phyloP scores from a whole-genome alignment of 2,329 filamentous ascomycete species.

The Pseudogymnoascus sp. region DNA sequence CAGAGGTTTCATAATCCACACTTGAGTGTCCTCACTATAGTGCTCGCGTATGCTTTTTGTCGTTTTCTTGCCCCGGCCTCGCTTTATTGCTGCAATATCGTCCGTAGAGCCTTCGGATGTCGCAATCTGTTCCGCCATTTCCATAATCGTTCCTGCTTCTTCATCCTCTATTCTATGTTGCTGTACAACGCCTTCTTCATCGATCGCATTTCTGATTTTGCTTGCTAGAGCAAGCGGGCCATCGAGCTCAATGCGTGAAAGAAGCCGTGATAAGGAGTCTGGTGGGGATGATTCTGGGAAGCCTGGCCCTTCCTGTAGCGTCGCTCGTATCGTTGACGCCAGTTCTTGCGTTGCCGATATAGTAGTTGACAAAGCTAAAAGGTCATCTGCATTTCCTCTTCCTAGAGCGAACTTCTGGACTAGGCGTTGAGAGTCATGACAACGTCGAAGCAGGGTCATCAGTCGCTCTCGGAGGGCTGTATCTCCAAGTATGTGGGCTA shows the following conservation, averaged over 20 bases:
- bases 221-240: constrained; percentile 61
- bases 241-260: constrained; percentile 56
- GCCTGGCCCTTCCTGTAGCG: background rate
- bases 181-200: constrained; percentile 82
- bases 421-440: constrained; percentile 79
- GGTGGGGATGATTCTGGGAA: constrained; percentile 8
- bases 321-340: constrained; percentile 37
- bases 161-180: constrained; percentile 71
- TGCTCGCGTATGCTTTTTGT: constrained; percentile 44
- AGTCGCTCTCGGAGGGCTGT: constrained; percentile 64
- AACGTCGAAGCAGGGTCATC: constrained; percentile 60
- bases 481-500: constrained; percentile 64
- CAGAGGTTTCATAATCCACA: constrained; percentile 58
- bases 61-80: constrained; percentile 36
- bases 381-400: constrained; percentile 83
- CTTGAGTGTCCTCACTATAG: constrained; percentile 53
- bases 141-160: constrained; percentile 62
- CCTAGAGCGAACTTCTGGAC: constrained; percentile 93
- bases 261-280: constrained; percentile 39
- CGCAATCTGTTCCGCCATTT: constrained; percentile 66
- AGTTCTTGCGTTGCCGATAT: constrained; percentile 68
- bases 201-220: constrained; percentile 71
- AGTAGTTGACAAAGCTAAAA: constrained; percentile 75
- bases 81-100: constrained; percentile 42
- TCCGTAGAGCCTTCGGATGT: constrained; percentile 55